A percentile compares a stretch with the other conserved stretches of the same genome.
These are phyloP conservation scores for Microdochium paspali DNA, from an alignment of 2,329 filamentous ascomycete genomes.

Conservation along the genomic window DNA sequence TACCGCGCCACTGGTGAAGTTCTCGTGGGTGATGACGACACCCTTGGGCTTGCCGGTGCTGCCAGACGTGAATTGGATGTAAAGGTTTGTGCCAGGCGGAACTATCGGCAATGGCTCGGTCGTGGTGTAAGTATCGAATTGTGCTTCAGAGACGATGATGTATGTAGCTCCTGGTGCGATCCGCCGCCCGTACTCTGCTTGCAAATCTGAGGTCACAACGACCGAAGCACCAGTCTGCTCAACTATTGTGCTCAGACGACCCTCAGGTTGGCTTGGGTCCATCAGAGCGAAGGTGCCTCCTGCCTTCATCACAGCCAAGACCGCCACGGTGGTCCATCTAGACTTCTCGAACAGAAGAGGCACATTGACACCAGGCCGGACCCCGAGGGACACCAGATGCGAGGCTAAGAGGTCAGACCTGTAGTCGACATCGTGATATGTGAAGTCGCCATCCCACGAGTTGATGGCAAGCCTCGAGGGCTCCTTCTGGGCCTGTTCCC, in stretches of 20 bases:
- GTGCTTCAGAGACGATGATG: constrained; percentile 21
- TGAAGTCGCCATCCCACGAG: constrained; percentile 39
- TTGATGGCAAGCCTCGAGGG: constrained; percentile 33
- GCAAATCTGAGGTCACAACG: constrained; percentile 28
- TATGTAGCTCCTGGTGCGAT: constrained; percentile 23
- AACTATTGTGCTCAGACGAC: constrained; percentile 32
- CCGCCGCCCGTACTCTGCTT: constrained; percentile 24
- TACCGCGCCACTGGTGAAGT: constrained; percentile 34
- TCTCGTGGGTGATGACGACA: constrained; percentile 40
- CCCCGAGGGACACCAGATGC: constrained; percentile 25
- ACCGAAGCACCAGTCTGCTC: constrained; percentile 29
- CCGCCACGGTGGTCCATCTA: constrained; percentile 32
- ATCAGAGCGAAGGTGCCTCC: constrained; percentile 36
- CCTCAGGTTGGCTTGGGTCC: constrained; percentile 35
- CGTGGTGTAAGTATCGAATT: constrained; percentile 10
- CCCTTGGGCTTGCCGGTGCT: constrained; percentile 57
- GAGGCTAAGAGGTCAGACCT: constrained; percentile 30
- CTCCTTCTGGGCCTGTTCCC: constrained; percentile 22
- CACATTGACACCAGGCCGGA: constrained; percentile 28
- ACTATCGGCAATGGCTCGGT: constrained; percentile 15
- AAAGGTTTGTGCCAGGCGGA: constrained; percentile 32
- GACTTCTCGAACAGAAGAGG: constrained; percentile 43
- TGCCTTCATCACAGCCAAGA: constrained; percentile 38
- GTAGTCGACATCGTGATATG: constrained; percentile 32
- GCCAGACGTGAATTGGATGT: constrained; percentile 57